Base-by-base conservation (phyloP, 108 stramenopile genomes). In the Fragilaria crotonensis region DNA sequence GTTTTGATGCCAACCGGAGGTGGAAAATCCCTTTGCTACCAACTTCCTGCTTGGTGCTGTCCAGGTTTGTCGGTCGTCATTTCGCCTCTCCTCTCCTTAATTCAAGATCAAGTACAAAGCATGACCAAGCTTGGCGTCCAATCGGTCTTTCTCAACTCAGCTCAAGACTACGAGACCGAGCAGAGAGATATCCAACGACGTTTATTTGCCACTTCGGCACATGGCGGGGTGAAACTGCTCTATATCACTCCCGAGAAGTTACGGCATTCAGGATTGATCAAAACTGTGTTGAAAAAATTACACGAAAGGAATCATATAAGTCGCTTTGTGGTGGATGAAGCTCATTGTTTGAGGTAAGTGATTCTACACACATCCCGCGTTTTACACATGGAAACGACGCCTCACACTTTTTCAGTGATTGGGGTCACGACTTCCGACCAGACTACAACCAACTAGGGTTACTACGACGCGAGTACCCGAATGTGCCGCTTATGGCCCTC, bases 1-100 rank as follows among this genome's bases (percentile, higher is more conserved):
- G 97, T 97, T 17, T 74, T 99, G 33, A 98, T 99, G 97, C 96
- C 96, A 0, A 99, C 99, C 2, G 99, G 97, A 11, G 97, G 97
- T 21, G 89, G 88, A 5, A n/a, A 93, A 54, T 78, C 73, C 2
- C 64, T 97, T 18, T 97, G 96, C 62, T 95, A 95, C 64, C 97
- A 97, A 78, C 72, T 98, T 30, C 98, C 99, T 18, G 98, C 96
- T 7, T 94, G 90, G 85, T 94, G 95, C 57, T 79, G 78, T 48
- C 93, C 93, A 0, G 96, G 96, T 4, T 45, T 98, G 30, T 70
- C 96, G 9, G 94, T 99, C 9, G 90, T 99, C 25, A 73, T 99
- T 30, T 95, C 94, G 7, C 99, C 99, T 5, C 83, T 99, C 5
- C 68, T 99, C 2, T 92, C 89, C 11, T 75, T 99, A 46, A 96